These are phyloP conservation scores for Dioscorea dumetorum DNA, from an alignment of 106 monocot genomes.

Conservation along the genomic window DNA sequence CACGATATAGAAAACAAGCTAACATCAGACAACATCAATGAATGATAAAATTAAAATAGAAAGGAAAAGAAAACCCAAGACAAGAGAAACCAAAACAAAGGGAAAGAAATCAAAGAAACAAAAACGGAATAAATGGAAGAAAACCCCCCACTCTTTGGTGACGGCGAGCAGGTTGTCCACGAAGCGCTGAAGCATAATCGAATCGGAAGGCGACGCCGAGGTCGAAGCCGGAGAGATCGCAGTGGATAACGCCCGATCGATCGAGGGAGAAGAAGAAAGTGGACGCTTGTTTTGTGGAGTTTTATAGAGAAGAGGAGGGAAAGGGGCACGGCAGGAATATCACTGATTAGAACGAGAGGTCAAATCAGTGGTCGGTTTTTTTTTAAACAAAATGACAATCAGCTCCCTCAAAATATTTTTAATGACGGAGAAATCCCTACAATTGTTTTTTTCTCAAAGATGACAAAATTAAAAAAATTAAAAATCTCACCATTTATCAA, in stretches of 20 bases:
- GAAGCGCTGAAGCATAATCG: slow-evolving; percentile 10
- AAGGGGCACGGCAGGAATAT: too few relatives aligned
- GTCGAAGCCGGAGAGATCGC: background rate
- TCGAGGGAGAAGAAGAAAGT: background rate
- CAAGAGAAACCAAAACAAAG: background rate
- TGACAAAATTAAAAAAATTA: too few relatives aligned
- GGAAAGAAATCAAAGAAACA: background rate
- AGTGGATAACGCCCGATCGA: background rate
- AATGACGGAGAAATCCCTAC: too few relatives aligned
- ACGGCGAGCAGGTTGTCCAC: slow-evolving; percentile 10
- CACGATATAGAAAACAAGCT: background rate
- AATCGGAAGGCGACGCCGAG: background rate
- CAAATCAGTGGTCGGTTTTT: too few relatives aligned
- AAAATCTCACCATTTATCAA: too few relatives aligned
- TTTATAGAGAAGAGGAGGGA: too few relatives aligned
- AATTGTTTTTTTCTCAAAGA: too few relatives aligned
- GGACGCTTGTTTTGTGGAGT: background rate
- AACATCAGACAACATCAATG: background rate
- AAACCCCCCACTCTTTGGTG: slow-evolving; percentile 5
- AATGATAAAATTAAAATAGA: background rate
- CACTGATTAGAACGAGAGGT: too few relatives aligned
- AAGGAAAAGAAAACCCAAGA: background rate
- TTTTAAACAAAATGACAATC: too few relatives aligned
- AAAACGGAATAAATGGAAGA: background rate
- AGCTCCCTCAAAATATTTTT: too few relatives aligned